phyloP scores from a whole-genome alignment of 768 basidiomycete genomes.

The Termitomyces sp. region DNA sequence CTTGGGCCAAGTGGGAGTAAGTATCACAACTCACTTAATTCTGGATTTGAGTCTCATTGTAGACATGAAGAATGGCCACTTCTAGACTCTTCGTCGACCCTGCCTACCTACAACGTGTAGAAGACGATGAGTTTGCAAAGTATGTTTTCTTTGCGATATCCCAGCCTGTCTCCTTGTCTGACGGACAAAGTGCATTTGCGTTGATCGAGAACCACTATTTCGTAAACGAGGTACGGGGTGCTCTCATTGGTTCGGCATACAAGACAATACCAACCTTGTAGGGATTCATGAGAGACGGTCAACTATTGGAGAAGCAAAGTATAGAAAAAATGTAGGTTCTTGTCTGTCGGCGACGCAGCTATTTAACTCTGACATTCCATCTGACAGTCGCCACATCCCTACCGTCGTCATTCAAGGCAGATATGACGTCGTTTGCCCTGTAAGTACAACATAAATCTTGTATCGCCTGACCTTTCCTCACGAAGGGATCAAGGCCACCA shows the following conservation, averaged over 20 bases:
- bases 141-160: constrained; percentile 24
- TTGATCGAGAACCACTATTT: constrained; percentile 92
- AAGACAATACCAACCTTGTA: constrained; percentile 18
- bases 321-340: constrained; percentile 79
- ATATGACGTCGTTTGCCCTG: constrained; percentile 87
- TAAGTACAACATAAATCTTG: constrained; percentile 25
- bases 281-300: constrained; percentile 87
- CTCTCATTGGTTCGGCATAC: not conserved
- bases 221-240: constrained; percentile 56
- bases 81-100: constrained; percentile 69
- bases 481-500: constrained; percentile 48
- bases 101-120: constrained; percentile 59
- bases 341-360: not conserved
- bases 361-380: not conserved
- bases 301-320: constrained; percentile 75
- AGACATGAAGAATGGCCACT: constrained; percentile 65
- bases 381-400: constrained; percentile 76
- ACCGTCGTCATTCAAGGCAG: constrained; percentile 78
- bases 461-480: not conserved
- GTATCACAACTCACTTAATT: constrained; percentile 21
- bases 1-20: constrained; percentile 91
- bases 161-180: not conserved
- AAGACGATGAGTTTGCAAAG: constrained; percentile 73
- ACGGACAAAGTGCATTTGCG: constrained; percentile 63
- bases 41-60: not conserved